Base-by-base conservation (phyloP, 2,329 filamentous ascomycete genomes). In the Penicillium fuscoglaucum region DNA sequence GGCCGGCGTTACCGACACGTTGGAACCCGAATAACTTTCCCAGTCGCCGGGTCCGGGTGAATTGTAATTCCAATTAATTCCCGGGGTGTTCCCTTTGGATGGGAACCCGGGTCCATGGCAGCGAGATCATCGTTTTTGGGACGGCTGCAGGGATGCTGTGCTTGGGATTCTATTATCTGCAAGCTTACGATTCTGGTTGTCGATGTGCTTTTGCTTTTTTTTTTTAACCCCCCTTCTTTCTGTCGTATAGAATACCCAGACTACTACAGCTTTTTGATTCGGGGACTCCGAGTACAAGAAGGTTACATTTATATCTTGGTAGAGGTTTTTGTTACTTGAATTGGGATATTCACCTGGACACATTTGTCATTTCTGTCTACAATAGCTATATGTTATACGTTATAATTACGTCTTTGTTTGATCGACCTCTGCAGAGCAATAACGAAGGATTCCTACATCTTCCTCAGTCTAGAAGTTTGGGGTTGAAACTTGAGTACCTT, bases 21-120 rank as follows among this genome's bases (percentile, higher is more conserved):
- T 64, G 66, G 66, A 56, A 63, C 61, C 65, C 58, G 60, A 58
- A 41, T 50, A 57, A 57, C 60, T 58, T 63, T 68, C 64, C 66
- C 50, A 55, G 41, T 57, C 57, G 52, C 58, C 60, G 64, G 65
- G 66, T 64, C 64, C 49, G 50, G 57, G 47, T 37, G 40, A 57
- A 52, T 52, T 52, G 26, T 39, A 44, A 44, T 33, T 24, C 24
- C 28, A 65, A 65, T 53, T 51, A 57, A 60, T 49, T 39, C 46
- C 59, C 57, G 57, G 49, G 44, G 44, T 31, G 59, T 57, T 58
- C 62, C 61, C 40, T 55, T 24, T 53, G 40, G 19, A 64, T 61
- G 60, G 60, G 31, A 62, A 57, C 57, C 64, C 61, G 59, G 51
- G 40, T 52, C 61, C 48, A 58, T 63, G 65, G 64, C 53, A 57